A percentile compares a stretch with the other conserved stretches of the same genome.
Conservation (phyloP, 352 stramenopile genomes). For the Phytopythium mirpurense region DNA sequence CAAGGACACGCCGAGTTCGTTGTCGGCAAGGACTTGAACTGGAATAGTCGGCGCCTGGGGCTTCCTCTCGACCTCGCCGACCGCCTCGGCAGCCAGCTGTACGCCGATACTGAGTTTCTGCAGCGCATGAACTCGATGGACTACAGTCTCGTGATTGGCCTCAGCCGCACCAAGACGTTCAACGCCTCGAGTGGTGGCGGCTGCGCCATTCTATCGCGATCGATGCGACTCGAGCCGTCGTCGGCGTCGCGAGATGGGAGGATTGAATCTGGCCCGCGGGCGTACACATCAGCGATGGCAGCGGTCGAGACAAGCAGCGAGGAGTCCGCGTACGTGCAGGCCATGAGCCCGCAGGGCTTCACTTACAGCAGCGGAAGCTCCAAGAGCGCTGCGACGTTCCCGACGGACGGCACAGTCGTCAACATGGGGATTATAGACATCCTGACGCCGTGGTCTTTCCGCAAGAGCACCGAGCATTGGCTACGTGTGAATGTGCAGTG, state of each 20-base stretch:
- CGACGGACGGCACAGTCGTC: slow-evolving; percentile 69
- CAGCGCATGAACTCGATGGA: slow-evolving; percentile 96
- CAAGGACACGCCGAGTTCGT: slow-evolving; percentile 74
- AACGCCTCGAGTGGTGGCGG: slow-evolving; percentile 26
- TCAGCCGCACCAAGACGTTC: slow-evolving; percentile 60
- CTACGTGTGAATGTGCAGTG: slow-evolving; percentile 77
- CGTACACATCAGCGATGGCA: background rate
- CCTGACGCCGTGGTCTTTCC: slow-evolving; percentile 92
- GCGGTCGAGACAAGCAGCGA: slow-evolving; percentile 18
- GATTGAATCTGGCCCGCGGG: background rate
- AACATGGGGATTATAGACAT: slow-evolving; percentile 98
- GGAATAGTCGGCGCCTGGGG: slow-evolving; percentile 70
- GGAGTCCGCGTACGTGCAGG: slow-evolving; percentile 53
- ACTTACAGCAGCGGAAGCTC: slow-evolving; percentile 18
- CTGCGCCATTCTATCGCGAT: slow-evolving; percentile 12
- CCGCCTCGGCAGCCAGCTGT: slow-evolving; percentile 79
- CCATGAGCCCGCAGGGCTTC: slow-evolving; percentile 39
- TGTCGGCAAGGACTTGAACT: slow-evolving; percentile 86
- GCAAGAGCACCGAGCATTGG: slow-evolving; percentile 91
- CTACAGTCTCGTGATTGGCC: slow-evolving; percentile 94
- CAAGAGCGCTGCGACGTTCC: slow-evolving; percentile 33
- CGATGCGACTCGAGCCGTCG: slow-evolving; percentile 17
- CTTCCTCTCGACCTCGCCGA: slow-evolving; percentile 64
- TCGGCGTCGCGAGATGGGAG: background rate
- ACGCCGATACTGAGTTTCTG: slow-evolving; percentile 91